Evolutionary conservation across 306 rosid genomes (phyloP).

Genomic region (Dryas drummondii): DNA sequence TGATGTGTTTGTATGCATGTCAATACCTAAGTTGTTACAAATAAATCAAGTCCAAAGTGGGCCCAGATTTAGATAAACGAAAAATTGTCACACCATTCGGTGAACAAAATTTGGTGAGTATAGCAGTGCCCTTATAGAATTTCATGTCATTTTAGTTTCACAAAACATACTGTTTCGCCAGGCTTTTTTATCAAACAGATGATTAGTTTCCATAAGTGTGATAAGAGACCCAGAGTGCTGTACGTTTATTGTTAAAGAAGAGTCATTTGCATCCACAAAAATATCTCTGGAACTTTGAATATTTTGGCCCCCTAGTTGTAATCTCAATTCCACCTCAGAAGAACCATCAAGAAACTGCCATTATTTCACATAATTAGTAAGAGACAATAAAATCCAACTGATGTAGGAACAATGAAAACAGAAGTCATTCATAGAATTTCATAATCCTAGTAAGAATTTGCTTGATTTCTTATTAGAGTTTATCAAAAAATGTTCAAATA

Average conservation of each 20-base stretch:
- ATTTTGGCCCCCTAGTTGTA: slow-evolving; percentile 43
- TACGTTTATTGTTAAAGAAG: slow-evolving; percentile 60
- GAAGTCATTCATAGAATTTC: not conserved
- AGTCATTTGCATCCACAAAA: slow-evolving; percentile 55
- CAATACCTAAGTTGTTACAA: no score
- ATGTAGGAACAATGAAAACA: not conserved
- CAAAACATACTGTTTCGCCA: slow-evolving; percentile 87
- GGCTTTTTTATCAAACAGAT: slow-evolving; percentile 78
- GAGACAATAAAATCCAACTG: not conserved
- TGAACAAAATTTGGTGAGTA: no score
- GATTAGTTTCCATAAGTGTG: slow-evolving; percentile 69
- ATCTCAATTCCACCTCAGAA: slow-evolving; percentile 83
- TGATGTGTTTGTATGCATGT: no score
- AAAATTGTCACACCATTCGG: no score
- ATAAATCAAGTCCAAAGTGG: no score
- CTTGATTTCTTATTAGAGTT: not conserved
- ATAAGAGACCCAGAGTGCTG: slow-evolving; percentile 50
- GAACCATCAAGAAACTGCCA: slow-evolving; percentile 83
- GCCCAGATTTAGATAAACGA: no score
- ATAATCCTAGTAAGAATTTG: not conserved
- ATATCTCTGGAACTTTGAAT: slow-evolving; percentile 53
- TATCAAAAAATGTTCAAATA: not conserved
- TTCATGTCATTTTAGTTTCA: slow-evolving; percentile 19
- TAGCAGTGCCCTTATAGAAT: not conserved
- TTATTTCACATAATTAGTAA: slow-evolving; percentile 19